phyloP scores from a whole-genome alignment of 164 flowering plant genomes.

The Aristolochia fimbriata region DNA sequence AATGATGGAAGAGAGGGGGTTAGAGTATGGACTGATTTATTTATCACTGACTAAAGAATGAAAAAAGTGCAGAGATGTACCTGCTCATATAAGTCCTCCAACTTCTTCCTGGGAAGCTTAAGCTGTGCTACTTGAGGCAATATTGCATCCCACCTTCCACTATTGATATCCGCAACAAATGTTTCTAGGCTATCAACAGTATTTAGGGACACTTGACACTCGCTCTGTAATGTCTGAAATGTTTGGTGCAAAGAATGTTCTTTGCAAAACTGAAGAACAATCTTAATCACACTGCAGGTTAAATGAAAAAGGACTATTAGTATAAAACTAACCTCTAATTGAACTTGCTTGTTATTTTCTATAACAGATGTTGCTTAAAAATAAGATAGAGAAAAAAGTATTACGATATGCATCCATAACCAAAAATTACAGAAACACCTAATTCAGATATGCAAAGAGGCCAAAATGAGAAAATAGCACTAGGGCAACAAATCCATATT shows the following conservation, averaged over 20 bases:
- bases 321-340: not conserved
- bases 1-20: no score
- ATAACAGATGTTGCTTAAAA: not conserved
- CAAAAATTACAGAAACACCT: no score
- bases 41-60: not conserved
- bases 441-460: no score
- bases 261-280: conserved; percentile 97
- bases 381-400: not conserved
- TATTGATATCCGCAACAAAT: conserved; percentile 82
- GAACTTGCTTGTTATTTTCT: not conserved
- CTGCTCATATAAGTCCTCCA: conserved; percentile 98
- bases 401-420: no score
- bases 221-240: conserved; percentile 81
- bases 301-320: not conserved
- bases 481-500: no score
- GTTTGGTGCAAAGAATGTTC: conserved; percentile 91
- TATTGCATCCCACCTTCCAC: conserved; percentile 96
- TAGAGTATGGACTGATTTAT: not conserved
- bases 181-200: conserved; percentile 95
- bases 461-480: no score
- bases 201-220: conserved; percentile 95
- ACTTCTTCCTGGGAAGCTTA: conserved; percentile 87
- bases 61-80: conserved; percentile 16
- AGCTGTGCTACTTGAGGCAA: conserved; percentile 94
- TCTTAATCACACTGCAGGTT: conserved; percentile 78